Percentiles rank a stretch among this genome's conserved stretches.
phyloP scores from a whole-genome alignment of 768 basidiomycete species.

The Leccinum barrowsii region DNA sequence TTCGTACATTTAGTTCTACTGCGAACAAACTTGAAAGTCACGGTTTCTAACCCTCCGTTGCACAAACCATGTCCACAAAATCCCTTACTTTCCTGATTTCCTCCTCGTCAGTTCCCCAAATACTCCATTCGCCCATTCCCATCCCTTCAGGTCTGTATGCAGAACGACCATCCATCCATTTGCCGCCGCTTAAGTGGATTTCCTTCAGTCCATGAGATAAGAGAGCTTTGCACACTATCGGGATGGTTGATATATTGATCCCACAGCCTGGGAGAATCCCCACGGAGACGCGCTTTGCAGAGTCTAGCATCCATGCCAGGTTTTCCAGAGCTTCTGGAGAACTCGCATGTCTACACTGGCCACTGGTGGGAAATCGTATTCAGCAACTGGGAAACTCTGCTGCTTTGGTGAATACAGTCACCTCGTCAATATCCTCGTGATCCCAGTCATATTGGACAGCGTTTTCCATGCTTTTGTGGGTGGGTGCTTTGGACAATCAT shows the following conservation, averaged over 20 bases:
- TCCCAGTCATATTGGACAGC: conserved; percentile 54
- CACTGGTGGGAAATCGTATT: conserved; percentile 38
- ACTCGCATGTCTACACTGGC: conserved; percentile 43
- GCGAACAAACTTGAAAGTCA: not conserved
- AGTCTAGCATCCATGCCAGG: conserved; percentile 39
- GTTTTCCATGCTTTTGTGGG: conserved; percentile 32
- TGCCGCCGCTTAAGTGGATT: conserved; percentile 72
- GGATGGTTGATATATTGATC: conserved; percentile 57
- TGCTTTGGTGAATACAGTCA: conserved; percentile 22
- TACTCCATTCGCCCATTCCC: conserved; percentile 73
- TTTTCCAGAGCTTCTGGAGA: conserved; percentile 37
- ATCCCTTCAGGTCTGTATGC: conserved; percentile 50
- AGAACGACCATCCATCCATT: conserved; percentile 57
- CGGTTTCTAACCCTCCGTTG: not conserved
- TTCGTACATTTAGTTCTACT: not conserved
- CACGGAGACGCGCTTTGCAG: conserved; percentile 14
- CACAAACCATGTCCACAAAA: conserved; percentile 35
- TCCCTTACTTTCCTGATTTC: conserved; percentile 50
- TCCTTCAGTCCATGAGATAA: conserved; percentile 58
- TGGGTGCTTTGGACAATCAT: not conserved
- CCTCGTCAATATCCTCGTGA: conserved; percentile 82
- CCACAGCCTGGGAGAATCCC: conserved; percentile 73
- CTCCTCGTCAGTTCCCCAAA: conserved; percentile 62
- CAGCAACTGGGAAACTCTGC: not conserved
- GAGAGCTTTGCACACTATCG: conserved; percentile 45